Evolutionary conservation across 2,329 filamentous ascomycete genomes (phyloP), one percentile per base, ranked within the genome.

Genomic region (Chaetomium sp.): DNA sequence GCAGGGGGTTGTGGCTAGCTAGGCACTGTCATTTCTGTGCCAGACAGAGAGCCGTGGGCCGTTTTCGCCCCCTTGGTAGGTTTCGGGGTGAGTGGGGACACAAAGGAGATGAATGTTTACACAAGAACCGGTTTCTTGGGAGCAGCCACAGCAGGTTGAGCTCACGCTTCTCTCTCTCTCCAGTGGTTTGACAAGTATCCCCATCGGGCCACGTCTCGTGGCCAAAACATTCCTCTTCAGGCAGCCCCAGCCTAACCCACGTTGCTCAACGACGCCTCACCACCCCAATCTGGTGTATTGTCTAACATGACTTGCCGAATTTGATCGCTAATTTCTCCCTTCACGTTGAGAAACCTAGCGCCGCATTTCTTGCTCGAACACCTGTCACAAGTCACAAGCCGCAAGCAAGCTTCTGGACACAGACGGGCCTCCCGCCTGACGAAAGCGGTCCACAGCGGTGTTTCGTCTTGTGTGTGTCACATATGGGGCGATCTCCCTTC

Each of bases 271-370:
- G 12, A 46, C 49, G 37, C 6, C 6, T 10, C 45, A 32, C 38
- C 45, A 42, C 44, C 51, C 59, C 57, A 50, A 59, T 60, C 51
- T 46, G 60, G 59, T n/a, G 57, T 52, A 49, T 52, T 61, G 56
- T 59, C 56, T 44, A 55, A 64, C 61, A 57, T 47, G 41, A 46
- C 43, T 54, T 65, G 62, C 67, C 64, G 60, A 49, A 64, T 66
- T 58, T 55, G 63, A 65, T 68, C 63, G 68, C 68, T 71, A 68
- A 71, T 59, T 60, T 58, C 57, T 69, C 64, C 68, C 68, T 33
- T 60, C 68, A 27, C 19, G 19, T 67, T 47, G 60, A 65, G 47
- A 63, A 44, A 37, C 41, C 52, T 32, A 60, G 57, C 46, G 53
- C 57, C 19, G 19, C 19, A 55, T 19, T 54, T 43, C 60, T 59